A percentile compares a stretch with the other conserved stretches of the same genome.
Conservation (phyloP, 2,329 filamentous ascomycete species). For the Epicoccum nigrum region DNA sequence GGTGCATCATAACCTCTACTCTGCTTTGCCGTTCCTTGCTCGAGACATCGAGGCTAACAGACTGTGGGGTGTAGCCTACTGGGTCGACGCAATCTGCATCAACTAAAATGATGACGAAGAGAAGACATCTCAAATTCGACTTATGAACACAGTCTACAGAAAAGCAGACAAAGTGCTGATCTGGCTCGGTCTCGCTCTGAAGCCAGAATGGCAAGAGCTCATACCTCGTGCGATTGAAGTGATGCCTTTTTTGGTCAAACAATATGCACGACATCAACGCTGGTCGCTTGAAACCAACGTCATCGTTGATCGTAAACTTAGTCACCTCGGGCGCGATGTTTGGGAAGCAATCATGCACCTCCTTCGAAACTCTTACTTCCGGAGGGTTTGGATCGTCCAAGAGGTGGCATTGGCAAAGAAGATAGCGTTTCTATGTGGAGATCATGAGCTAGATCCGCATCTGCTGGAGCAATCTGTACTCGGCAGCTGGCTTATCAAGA, state of each 20-base stretch:
- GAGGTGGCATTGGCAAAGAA: slow-evolving; percentile 1
- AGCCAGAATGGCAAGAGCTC: neutral
- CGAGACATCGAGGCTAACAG: neutral
- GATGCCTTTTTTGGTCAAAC: neutral
- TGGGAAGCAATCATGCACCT: slow-evolving; percentile 6
- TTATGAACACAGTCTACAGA: slow-evolving; percentile 18
- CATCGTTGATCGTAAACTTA: neutral
- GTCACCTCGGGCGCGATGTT: slow-evolving; percentile 3
- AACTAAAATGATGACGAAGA: slow-evolving; percentile 21
- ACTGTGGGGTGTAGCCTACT: neutral
- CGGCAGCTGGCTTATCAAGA: neutral
- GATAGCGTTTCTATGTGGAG: slow-evolving; percentile 1
- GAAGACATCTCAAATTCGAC: slow-evolving; percentile 10
- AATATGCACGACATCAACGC: neutral
- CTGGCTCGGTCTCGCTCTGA: slow-evolving; percentile 9
- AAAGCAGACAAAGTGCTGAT: slow-evolving; percentile 11
- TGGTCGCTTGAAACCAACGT: neutral
- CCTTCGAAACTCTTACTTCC: slow-evolving; percentile 1
- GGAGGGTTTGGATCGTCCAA: slow-evolving; percentile 2
- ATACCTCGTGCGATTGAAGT: slow-evolving; percentile 1
- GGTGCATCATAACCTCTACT: slow-evolving; percentile 4
- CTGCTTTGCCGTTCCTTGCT: slow-evolving; percentile 2
- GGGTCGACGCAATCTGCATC: slow-evolving; percentile 23
- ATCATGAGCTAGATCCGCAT: slow-evolving; percentile 1
- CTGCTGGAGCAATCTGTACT: neutral